Evolutionary conservation across 805 yeast genomes (phyloP).

Genomic region (Candida dajiaensis): DNA sequence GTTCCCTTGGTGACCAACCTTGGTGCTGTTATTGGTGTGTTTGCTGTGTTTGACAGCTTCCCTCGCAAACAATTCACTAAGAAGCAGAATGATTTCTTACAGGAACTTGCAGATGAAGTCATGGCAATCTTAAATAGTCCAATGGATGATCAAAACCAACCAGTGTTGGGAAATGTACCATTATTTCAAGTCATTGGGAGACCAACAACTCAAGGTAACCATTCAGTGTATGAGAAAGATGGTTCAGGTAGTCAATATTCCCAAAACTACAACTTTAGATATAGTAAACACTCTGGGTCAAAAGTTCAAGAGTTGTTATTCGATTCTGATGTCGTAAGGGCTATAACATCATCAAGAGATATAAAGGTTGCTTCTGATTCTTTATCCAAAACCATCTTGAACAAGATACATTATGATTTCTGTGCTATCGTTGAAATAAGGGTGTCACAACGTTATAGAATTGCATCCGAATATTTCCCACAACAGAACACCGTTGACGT

Average conservation of each 20-base stretch:
- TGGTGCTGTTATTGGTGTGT: conserved; percentile 46
- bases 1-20: conserved; percentile 44
- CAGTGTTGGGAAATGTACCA: no score
- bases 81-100: conserved; percentile 30
- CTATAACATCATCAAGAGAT: conserved; percentile 31
- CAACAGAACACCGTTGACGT: conserved; percentile 36
- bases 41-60: conserved; percentile 51
- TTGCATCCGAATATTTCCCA: conserved; percentile 40
- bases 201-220: conserved; percentile 43
- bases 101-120: conserved; percentile 34
- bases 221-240: conserved; percentile 52
- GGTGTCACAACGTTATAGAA: conserved; percentile 39
- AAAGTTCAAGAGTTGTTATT: conserved; percentile 21
- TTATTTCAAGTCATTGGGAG: conserved; percentile 39
- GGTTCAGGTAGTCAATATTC: conserved; percentile 60
- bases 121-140: conserved; percentile 37
- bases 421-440: conserved; percentile 48
- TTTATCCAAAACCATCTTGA: conserved; percentile 33
- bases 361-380: conserved; percentile 38
- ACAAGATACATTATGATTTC: conserved; percentile 32
- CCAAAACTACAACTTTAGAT: conserved; percentile 41
- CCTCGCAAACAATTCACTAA: conserved; percentile 34
- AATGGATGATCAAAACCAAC: conserved; percentile 1
- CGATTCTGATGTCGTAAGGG: conserved; percentile 32
- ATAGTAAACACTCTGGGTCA: conserved; percentile 26